Evolutionary conservation across 2,329 filamentous ascomycete species (phyloP), one percentile per base, ranked within the genome.

Genomic region (Sclerotinia nivalis): DNA sequence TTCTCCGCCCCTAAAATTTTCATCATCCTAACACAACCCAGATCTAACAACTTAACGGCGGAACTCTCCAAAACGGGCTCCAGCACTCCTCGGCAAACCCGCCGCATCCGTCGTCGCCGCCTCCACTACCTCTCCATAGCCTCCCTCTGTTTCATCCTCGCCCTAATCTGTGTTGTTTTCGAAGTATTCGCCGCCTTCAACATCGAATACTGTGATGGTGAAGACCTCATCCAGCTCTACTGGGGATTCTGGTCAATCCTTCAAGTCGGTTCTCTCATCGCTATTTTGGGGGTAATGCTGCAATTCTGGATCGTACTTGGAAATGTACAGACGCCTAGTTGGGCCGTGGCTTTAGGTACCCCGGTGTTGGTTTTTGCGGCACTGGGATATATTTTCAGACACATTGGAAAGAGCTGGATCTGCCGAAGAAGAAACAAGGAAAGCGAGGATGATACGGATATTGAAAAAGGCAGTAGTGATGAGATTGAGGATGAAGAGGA

Each of bases 211-310:
- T 89, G 87, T 72, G 85, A 87, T 50, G 86, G 86, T 13, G 87
- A 89, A 73, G 84, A 88, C 73, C 81, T 88, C 69, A 87, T 88
- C 79, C 82, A 74, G 37, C 79, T 88, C 0, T 88, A 87, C 77
- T 88, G 86, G 86, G 84, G 86, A 0, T 87, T 86, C 2, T 88
- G 86, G 85, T 86, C 85, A 31, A 86, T 87, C 82, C 80, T 87
- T 7, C 86, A 88, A 73, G 79, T 88, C 2, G 87, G 86, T 8
- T 85, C 85, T 1, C 79, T 87, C 71, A 87, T 88, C 49, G 87
- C 87, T 70, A 87, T 88, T 74, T 76, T 84, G 18, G 87, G 87
- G 40, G 85, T 88, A 71, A 83, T 86, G 58, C 79, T 88, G 4
- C 83, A 86, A 50, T 78, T 87, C 37, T 81, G 82, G 49, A 84